A percentile compares a stretch with the other conserved stretches of the same genome.
Evolutionary conservation across 345 rosid species (phyloP).

Genomic region (Crucihimalaya himalaica): DNA sequence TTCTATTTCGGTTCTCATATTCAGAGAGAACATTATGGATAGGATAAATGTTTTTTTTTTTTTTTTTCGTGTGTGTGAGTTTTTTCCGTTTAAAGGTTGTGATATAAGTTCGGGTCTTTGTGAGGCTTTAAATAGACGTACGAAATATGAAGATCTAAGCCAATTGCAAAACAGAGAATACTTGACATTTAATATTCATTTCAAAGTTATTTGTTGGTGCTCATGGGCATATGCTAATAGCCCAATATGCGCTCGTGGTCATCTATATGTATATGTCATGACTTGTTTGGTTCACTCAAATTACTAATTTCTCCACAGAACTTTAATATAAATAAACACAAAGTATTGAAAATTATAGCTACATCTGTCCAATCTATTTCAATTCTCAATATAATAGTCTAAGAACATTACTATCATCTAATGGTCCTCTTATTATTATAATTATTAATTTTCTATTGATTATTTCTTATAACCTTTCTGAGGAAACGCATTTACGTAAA

Average conservation of each 20-base stretch:
- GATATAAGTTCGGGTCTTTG: constrained; percentile 25
- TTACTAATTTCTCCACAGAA: background rate
- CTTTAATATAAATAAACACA: constrained; percentile 4
- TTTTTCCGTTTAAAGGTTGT: constrained; percentile 27
- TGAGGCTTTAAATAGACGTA: constrained; percentile 31
- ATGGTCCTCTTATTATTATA: constrained; percentile 13
- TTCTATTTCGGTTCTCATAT: constrained; percentile 47
- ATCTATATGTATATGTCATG: constrained; percentile 31
- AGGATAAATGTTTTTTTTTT: background rate
- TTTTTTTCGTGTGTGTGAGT: background rate
- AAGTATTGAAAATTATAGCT: background rate
- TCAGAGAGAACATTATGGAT: constrained; percentile 27
- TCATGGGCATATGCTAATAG: constrained; percentile 31
- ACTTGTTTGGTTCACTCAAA: constrained; percentile 13
- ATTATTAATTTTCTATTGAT: background rate
- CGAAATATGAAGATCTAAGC: constrained; percentile 6
- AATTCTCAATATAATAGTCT: background rate
- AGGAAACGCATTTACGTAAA: background rate
- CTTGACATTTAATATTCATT: background rate
- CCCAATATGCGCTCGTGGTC: constrained; percentile 22
- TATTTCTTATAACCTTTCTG: background rate
- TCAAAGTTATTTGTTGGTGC: constrained; percentile 21
- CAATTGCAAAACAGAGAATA: constrained; percentile 28
- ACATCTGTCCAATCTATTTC: constrained; percentile 17
- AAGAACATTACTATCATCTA: background rate